phyloP scores from a whole-genome alignment of 2,329 filamentous ascomycete species.

The Simplicillium sp. region DNA sequence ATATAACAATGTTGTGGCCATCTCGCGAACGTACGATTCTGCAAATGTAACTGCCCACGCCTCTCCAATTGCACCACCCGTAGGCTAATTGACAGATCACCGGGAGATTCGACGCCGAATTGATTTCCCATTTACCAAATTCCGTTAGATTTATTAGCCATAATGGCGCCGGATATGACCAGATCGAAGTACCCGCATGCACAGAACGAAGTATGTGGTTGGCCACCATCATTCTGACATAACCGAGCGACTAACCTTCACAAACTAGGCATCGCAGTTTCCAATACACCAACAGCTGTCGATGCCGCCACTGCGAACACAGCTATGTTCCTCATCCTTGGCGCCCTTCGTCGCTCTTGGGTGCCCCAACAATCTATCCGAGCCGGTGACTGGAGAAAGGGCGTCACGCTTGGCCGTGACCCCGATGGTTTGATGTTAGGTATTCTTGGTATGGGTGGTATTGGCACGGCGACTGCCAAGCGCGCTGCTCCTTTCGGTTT shows the following conservation, averaged over 20 bases:
- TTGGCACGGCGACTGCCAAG: slow-evolving; percentile 38
- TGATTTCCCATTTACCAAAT: slow-evolving; percentile 34
- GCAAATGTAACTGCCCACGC: slow-evolving; percentile 14
- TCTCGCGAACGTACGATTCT: slow-evolving; percentile 52
- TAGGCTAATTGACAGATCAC: slow-evolving; percentile 31
- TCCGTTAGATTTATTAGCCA: slow-evolving; percentile 28
- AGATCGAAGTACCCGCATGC: slow-evolving; percentile 54
- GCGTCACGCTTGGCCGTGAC: slow-evolving; percentile 51
- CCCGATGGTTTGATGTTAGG: slow-evolving; percentile 55
- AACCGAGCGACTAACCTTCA: neutral
- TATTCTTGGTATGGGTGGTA: slow-evolving; percentile 51
- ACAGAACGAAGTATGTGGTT: slow-evolving; percentile 24
- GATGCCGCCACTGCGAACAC: slow-evolving; percentile 60
- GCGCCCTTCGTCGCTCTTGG: slow-evolving; percentile 47
- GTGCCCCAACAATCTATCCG: neutral
- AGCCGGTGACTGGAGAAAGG: slow-evolving; percentile 44
- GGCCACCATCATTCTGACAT: too few relatives aligned
- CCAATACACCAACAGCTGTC: slow-evolving; percentile 55
- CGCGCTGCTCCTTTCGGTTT: slow-evolving; percentile 46
- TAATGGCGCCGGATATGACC: slow-evolving; percentile 50
- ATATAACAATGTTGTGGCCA: slow-evolving; percentile 45
- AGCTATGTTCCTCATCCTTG: slow-evolving; percentile 59
- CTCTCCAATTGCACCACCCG: too few relatives aligned
- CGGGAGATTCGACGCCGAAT: slow-evolving; percentile 48
- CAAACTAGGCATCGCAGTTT: slow-evolving; percentile 36